These are phyloP conservation scores for Colletotrichum spinosum DNA, from an alignment of 2,329 filamentous ascomycete species.

Conservation along the genomic window DNA sequence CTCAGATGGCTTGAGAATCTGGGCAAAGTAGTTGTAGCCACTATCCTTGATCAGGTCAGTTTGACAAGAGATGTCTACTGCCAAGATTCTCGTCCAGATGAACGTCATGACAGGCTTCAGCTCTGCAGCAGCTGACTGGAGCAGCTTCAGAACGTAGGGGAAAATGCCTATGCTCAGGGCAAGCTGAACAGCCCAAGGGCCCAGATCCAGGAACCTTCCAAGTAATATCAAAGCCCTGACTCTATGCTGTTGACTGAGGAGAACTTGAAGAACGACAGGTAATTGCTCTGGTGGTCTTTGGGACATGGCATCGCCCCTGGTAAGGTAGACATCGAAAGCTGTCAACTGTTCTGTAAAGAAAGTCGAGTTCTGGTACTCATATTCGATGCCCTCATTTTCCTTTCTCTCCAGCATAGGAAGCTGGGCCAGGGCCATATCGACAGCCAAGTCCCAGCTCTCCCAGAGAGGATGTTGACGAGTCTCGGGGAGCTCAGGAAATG, in stretches of 20 bases:
- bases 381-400: conserved; percentile 78
- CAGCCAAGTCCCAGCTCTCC: conserved; percentile 97
- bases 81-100: conserved; percentile 96
- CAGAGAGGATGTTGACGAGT: conserved; percentile 95
- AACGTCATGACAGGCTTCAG: conserved; percentile 99
- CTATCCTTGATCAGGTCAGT: conserved; percentile 95
- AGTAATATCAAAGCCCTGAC: conserved; percentile 91
- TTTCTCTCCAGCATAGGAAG: conserved; percentile 86
- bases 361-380: conserved; percentile 92
- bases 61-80: conserved; percentile 94
- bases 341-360: conserved; percentile 98
- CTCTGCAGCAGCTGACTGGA: conserved; percentile 94
- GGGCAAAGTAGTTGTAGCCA: conserved; percentile 96
- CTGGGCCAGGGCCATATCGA: conserved; percentile 93
- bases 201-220: conserved; percentile 92
- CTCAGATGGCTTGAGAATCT: conserved; percentile 87
- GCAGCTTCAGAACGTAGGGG: conserved; percentile 95
- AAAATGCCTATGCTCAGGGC: conserved; percentile 98
- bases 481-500: conserved; percentile 90
- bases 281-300: conserved; percentile 93
- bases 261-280: conserved; percentile 93
- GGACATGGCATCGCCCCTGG: conserved; percentile 81
- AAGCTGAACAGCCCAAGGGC: conserved; percentile 98
- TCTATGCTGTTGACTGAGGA: conserved; percentile 94
- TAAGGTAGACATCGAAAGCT: conserved; percentile 95